Conservation (phyloP, 2,329 filamentous ascomycete species). For the Cordyceps cateniannulata region DNA sequence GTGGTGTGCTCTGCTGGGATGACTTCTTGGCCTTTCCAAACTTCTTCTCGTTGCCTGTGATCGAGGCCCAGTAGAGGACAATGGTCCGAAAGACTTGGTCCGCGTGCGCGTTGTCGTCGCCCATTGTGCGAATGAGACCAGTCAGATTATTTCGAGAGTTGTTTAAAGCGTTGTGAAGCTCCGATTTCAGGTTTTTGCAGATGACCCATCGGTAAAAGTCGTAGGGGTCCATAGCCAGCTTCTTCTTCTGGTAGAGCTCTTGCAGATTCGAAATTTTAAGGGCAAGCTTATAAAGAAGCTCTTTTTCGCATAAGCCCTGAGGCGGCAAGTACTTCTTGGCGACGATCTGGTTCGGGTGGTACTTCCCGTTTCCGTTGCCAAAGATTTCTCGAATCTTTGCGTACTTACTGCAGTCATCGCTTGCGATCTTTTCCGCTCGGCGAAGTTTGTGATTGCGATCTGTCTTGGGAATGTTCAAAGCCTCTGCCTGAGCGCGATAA, state of each 20-base stretch:
- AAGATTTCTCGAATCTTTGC: slow-evolving; percentile 30
- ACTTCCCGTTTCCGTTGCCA: slow-evolving; percentile 16
- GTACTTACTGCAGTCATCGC: slow-evolving; percentile 28
- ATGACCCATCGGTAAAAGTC: slow-evolving; percentile 28
- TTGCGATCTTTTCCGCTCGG: slow-evolving; percentile 19
- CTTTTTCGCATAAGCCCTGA: slow-evolving; percentile 27
- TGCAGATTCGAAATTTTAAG: slow-evolving; percentile 27
- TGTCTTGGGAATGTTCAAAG: background rate
- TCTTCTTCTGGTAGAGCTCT: slow-evolving; percentile 18
- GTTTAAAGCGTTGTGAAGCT: background rate
- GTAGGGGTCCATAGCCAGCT: slow-evolving; percentile 30
- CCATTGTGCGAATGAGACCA: slow-evolving; percentile 13
- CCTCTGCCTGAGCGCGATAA: background rate
- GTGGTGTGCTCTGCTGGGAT: too few species aligned
- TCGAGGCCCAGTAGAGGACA: slow-evolving; percentile 22
- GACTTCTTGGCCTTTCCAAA: slow-evolving; percentile 15
- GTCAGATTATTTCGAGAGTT: background rate
- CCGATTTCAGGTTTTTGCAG: background rate
- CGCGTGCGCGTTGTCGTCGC: slow-evolving; percentile 10
- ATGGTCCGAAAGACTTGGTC: slow-evolving; percentile 24
- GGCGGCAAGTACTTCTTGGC: slow-evolving; percentile 25
- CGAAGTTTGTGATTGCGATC: slow-evolving; percentile 10
- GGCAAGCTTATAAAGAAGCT: slow-evolving; percentile 29
- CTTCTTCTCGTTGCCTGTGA: slow-evolving; percentile 17
- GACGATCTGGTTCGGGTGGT: slow-evolving; percentile 33